Percentiles rank a stretch among this genome's conserved stretches.
Evolutionary conservation across 1,139 yeast genomes (phyloP).

Genomic region (Nakaseomyces nivariensis): DNA sequence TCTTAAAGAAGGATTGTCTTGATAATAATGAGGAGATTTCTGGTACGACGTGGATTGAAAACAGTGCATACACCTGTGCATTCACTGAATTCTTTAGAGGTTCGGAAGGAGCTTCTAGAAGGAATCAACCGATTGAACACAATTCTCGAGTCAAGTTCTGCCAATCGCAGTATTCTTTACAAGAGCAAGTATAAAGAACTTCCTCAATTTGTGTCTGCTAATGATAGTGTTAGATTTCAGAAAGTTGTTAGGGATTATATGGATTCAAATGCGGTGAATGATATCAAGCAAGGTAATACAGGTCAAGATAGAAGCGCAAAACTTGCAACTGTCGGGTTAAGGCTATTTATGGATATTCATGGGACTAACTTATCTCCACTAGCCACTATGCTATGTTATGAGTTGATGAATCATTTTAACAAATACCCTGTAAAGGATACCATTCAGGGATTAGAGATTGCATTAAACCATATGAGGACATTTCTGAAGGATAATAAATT

Average conservation of each 20-base stretch:
- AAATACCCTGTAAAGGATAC: constrained; percentile 14
- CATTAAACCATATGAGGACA: constrained; percentile 11
- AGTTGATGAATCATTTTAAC: constrained; percentile 14
- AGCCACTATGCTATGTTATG: constrained; percentile 14
- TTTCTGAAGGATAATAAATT: constrained; percentile 14
- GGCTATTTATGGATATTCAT: constrained; percentile 19
- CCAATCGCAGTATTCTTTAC: constrained; percentile 18
- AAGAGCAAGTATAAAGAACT: constrained; percentile 18
- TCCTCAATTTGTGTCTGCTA: constrained; percentile 18
- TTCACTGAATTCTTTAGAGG: constrained; percentile 7
- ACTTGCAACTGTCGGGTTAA: constrained; percentile 22
- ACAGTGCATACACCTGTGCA: constrained; percentile 24
- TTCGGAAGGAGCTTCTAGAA: constrained; percentile 11
- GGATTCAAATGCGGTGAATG: constrained; percentile 15
- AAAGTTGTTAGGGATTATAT: constrained; percentile 16
- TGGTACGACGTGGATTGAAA: constrained; percentile 13
- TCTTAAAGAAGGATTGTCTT: not conserved
- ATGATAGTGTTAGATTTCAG: constrained; percentile 16
- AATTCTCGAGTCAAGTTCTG: constrained; percentile 14
- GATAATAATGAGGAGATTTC: too few species aligned
- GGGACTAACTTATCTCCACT: constrained; percentile 15
- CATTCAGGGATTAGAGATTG: constrained; percentile 9
- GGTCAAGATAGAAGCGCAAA: constrained; percentile 10
- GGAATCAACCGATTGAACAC: constrained; percentile 17
- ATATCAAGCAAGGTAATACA: constrained; percentile 7